phyloP scores from a whole-genome alignment of 1,284 basidiomycete genomes.

The Earliella scabrosa region DNA sequence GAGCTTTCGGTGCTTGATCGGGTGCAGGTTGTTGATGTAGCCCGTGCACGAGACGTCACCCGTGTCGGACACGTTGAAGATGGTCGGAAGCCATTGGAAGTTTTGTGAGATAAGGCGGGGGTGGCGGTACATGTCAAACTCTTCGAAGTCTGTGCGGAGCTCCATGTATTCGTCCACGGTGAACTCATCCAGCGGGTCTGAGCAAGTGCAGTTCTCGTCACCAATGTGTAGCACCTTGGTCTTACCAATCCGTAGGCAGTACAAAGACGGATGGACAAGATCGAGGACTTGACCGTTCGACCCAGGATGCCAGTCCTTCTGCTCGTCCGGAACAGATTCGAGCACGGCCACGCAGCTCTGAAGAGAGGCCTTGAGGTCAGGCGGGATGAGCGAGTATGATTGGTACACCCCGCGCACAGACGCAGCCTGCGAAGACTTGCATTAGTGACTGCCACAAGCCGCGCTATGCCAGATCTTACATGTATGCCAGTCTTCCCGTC shows the following conservation, averaged over 20 bases:
- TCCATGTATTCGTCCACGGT: background rate
- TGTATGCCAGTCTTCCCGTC: conserved; percentile 44
- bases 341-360: background rate
- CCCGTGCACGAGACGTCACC: background rate
- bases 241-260: background rate
- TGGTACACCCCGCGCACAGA: conserved; percentile 46
- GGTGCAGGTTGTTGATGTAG: conserved; percentile 1
- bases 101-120: background rate
- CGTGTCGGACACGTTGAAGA: background rate
- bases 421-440: background rate
- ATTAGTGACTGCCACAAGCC: background rate
- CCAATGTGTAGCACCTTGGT: no score
- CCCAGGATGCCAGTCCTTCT: conserved; percentile 26
- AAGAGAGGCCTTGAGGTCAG: background rate
- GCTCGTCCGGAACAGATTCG: conserved; percentile 1
- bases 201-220: no score
- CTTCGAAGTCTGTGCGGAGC: background rate
- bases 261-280: conserved; percentile 10
- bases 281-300: conserved; percentile 7
- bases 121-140: no score
- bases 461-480: conserved; percentile 18
- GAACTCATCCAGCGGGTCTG: no score
- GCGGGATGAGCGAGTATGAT: conserved; percentile 23
- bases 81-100: background rate
- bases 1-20: background rate